Evolutionary conservation across 1,139 yeast genomes (phyloP), one percentile per base, ranked within the genome.

Genomic region (Blastobotrys indianensis): DNA sequence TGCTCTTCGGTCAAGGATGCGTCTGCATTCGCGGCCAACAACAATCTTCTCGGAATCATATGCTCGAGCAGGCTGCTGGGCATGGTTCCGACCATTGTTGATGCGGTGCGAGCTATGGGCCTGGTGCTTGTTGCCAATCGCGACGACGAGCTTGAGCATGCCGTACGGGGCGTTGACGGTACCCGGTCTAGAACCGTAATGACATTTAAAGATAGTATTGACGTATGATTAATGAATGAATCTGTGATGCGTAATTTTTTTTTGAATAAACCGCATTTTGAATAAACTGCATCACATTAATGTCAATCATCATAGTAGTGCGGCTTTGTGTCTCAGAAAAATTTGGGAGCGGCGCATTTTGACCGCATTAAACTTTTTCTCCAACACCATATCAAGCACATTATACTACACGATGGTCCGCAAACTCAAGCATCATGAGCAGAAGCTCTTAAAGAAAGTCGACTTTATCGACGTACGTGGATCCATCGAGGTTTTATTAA

Each of bases 381-480:
- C 23, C 12, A 20, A 29, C 31, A 28, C 9, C 33, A 3, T 25
- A 33, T 25, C 25, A 3, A 17, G 4, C 28, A 17, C 37, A 31
- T 29, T 36, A 12, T 4, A 10, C 31, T n/a, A 20, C n/a, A 38
- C 10, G 8, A 90, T 90, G 97, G 97, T 87, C 47, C 79, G 98
- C 66, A 78, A 85, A 59, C 77, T 92, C 53, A 94, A 92, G 66
- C 88, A 85, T 70, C 98, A 92, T 68, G 98, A 92, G 75, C 82
- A 85, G 74, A 90, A 88, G 70, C 79, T 92, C 62, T 78, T 92
- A 60, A 90, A 86, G 73, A 94, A 92, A 68, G 97, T 92, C 50
- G 97, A 92, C 65, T 87, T 94, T 71, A 85, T 88, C 46, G 95
- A 92, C 66, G 61, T 58, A 52, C 8, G 61, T 51, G n/a, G n/a